phyloP scores from a whole-genome alignment of 2,329 filamentous ascomycete genomes.

The Venturia aucupariae region DNA sequence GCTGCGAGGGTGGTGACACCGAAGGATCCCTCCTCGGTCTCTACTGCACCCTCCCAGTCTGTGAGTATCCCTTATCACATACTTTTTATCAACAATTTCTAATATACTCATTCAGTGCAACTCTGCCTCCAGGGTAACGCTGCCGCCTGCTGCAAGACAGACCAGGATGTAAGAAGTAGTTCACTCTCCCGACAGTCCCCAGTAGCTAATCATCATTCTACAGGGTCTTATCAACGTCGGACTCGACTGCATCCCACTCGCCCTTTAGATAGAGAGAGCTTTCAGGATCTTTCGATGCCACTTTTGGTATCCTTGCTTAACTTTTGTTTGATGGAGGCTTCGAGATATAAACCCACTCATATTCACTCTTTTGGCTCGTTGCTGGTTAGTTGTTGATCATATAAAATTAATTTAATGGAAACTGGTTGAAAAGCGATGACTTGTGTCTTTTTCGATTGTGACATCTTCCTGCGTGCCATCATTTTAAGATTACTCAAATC shows the following conservation, averaged over 20 bases:
- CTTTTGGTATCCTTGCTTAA: background rate
- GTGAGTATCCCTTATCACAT: background rate
- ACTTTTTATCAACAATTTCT: background rate
- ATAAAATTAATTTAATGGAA: background rate
- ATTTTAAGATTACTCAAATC: too few relatives aligned
- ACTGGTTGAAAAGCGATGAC: background rate
- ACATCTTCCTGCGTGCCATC: too few relatives aligned
- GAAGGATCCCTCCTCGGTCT: background rate
- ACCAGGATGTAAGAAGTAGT: background rate
- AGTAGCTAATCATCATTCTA: background rate
- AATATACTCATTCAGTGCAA: background rate
- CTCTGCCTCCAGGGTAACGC: background rate
- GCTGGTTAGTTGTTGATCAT: background rate
- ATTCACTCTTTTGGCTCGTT: slow-evolving; percentile 3
- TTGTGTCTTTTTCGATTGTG: background rate
- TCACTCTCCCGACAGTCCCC: background rate
- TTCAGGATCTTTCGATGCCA: background rate
- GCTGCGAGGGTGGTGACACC: background rate
- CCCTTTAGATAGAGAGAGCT: background rate
- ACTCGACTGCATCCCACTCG: background rate
- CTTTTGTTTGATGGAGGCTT: background rate
- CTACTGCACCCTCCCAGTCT: background rate
- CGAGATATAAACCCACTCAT: background rate
- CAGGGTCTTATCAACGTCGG: background rate
- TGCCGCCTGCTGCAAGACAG: background rate